phyloP scores from a whole-genome alignment of 352 stramenopile species.

The Globisporangium emineosum region DNA sequence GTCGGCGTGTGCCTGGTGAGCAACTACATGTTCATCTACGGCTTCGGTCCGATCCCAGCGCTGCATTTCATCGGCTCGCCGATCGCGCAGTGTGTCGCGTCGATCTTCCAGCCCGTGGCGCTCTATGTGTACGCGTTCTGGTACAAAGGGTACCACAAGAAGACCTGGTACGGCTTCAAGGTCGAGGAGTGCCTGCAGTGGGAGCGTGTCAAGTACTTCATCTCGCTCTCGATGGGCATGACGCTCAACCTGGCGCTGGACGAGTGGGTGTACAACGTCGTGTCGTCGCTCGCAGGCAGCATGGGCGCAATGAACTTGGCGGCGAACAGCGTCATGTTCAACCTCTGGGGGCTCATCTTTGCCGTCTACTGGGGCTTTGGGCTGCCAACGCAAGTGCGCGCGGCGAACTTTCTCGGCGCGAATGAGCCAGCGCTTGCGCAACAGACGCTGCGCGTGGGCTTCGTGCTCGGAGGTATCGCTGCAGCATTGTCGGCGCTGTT shows the following conservation, averaged over 20 bases:
- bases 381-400: conserved; percentile 71
- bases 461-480: conserved; percentile 54
- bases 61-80: conserved; percentile 74
- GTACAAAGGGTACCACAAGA: conserved; percentile 79
- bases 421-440: conserved; percentile 56
- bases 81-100: conserved; percentile 64
- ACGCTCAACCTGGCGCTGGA: conserved; percentile 75
- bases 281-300: conserved; percentile 64
- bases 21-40: conserved; percentile 85
- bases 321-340: conserved; percentile 81
- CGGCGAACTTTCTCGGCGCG: conserved; percentile 70
- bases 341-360: conserved; percentile 81
- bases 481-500: conserved; percentile 50
- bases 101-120: conserved; percentile 70
- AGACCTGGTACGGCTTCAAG: conserved; percentile 75
- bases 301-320: conserved; percentile 63
- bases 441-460: conserved; percentile 58
- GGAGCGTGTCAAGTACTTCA: conserved; percentile 65
- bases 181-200: conserved; percentile 47
- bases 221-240: conserved; percentile 66
- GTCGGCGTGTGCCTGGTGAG: conserved; percentile 59
- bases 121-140: conserved; percentile 69
- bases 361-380: conserved; percentile 85
- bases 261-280: conserved; percentile 79
- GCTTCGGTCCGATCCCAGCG: conserved; percentile 48